These are phyloP conservation scores for Sporothrix humicola DNA, from an alignment of 2,329 filamentous ascomycete species.

Conservation along the genomic window DNA sequence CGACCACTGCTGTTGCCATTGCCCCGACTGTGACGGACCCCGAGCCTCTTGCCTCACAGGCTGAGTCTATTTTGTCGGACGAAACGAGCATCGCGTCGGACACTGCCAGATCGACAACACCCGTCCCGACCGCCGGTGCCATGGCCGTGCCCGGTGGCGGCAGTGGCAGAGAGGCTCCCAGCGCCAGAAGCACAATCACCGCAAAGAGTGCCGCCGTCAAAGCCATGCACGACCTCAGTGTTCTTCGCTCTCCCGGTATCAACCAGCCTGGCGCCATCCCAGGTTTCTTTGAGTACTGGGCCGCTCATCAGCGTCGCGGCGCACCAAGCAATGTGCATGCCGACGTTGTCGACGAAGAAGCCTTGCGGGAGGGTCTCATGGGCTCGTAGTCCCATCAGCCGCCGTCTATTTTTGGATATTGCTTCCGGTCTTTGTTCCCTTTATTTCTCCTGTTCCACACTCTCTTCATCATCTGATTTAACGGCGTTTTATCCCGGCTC, in stretches of 20 bases:
- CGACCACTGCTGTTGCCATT: background rate
- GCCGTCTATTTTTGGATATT: conserved; percentile 6
- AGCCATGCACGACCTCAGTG: conserved; percentile 44
- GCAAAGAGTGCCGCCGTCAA: conserved; percentile 13
- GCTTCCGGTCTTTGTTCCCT: background rate
- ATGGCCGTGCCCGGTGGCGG: background rate
- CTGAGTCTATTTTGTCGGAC: background rate
- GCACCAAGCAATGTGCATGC: conserved; percentile 64
- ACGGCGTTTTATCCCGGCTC: background rate
- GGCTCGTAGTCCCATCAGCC: conserved; percentile 41
- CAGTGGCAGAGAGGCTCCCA: background rate
- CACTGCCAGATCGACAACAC: background rate
- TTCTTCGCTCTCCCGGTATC: conserved; percentile 69
- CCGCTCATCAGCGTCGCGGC: conserved; percentile 56
- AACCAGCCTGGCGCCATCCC: conserved; percentile 78
- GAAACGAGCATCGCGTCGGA: background rate
- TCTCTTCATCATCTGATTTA: background rate
- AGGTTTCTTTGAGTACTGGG: conserved; percentile 67
- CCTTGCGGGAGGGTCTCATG: conserved; percentile 64
- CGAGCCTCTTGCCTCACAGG: background rate
- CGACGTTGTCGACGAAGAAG: conserved; percentile 62
- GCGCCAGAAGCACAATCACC: background rate
- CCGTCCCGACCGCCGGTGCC: background rate
- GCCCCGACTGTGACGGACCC: background rate
- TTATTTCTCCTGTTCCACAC: background rate